phyloP scores from a whole-genome alignment of 2,329 filamentous ascomycete genomes.

The Fusarium sp. region DNA sequence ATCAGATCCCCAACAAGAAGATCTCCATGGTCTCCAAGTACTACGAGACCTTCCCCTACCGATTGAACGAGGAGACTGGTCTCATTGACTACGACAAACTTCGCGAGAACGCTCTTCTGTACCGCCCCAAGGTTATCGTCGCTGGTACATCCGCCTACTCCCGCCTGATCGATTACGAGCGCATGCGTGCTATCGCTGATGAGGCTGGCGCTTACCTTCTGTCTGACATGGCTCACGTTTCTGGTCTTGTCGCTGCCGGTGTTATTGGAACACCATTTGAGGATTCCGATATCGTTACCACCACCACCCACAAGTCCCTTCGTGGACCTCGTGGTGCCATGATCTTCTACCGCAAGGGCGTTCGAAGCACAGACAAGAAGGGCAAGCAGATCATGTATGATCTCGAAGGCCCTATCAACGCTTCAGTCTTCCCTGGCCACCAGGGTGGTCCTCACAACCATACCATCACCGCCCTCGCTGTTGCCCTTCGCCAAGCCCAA shows the following conservation, averaged over 20 bases:
- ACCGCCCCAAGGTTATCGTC: slow-evolving; percentile 92
- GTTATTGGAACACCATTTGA: slow-evolving; percentile 89
- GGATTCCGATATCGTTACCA: slow-evolving; percentile 91
- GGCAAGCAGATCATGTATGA: slow-evolving; percentile 81
- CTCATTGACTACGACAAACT: slow-evolving; percentile 92
- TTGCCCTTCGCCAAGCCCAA: slow-evolving; percentile 91
- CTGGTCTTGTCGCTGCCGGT: slow-evolving; percentile 87
- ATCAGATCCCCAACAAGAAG: slow-evolving; percentile 89
- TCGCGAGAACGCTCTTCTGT: slow-evolving; percentile 84
- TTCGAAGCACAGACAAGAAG: slow-evolving; percentile 83
- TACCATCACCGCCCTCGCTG: slow-evolving; percentile 92
- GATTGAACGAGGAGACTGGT: slow-evolving; percentile 85
- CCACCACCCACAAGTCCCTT: slow-evolving; percentile 97
- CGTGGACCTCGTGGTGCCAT: slow-evolving; percentile 93
- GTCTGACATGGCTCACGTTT: slow-evolving; percentile 96
- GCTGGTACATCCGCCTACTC: slow-evolving; percentile 95
- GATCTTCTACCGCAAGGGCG: slow-evolving; percentile 97
- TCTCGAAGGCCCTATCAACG: slow-evolving; percentile 90
- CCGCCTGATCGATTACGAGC: slow-evolving; percentile 89
- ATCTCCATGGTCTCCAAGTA: slow-evolving; percentile 97
- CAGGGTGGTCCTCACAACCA: slow-evolving; percentile 98
- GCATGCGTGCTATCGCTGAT: slow-evolving; percentile 86
- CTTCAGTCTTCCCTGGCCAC: slow-evolving; percentile 94
- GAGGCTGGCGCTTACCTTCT: slow-evolving; percentile 90
- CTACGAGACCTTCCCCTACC: slow-evolving; percentile 96